Evolutionary conservation across 1,284 basidiomycete genomes (phyloP), one percentile per base, ranked within the genome.

Genomic region (Leccinum laetum): DNA sequence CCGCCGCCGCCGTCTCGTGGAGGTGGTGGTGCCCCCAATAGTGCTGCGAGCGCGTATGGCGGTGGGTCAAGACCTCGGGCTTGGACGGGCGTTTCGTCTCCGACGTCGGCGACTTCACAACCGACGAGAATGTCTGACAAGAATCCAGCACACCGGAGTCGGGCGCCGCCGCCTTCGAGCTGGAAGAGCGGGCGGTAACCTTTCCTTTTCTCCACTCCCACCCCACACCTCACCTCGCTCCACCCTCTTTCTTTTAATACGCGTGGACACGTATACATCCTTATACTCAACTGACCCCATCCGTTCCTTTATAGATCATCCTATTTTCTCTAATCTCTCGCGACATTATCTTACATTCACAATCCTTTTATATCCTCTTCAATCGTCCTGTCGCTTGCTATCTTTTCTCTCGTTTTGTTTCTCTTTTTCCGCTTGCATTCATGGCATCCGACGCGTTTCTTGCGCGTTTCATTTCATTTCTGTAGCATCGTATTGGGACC

Each of bases 1-100:
- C 76, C 82, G 56, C 64, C 70, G 37, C 76, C 82, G 57, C 65
- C 70, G 16, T 65, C 76, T 32, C 72, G 67, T n/a, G 60, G 59
- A 7, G 26, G 16, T 57, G 26, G 62, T 8, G 66, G 62, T 21
- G 61, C 11, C 8, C 65, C 68, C 3, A 64, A 41, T 32, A 64
- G 71, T 52, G 8, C 66, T 16, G 61, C 67, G 21, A 75, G 68
- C 37, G 62, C 65, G 5, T 64, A 73, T 26, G 75, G 68, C 5
- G 73, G 75, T 10, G 53, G 46, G 14, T 7, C 72, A 7, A 68
- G 74, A 49, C 75, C 73, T 8, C 74, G 74, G 16, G 74, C 74
- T 37, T 39, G 56, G 61, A 75, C 75, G 0, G 74, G 75, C 0
- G 65, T 61, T 6, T 24, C 69, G 5, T 61, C 75, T 13, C 58